A percentile compares a stretch with the other conserved stretches of the same genome.
Conservation (phyloP, 768 basidiomycete species). For the Leccinellum albellum region DNA sequence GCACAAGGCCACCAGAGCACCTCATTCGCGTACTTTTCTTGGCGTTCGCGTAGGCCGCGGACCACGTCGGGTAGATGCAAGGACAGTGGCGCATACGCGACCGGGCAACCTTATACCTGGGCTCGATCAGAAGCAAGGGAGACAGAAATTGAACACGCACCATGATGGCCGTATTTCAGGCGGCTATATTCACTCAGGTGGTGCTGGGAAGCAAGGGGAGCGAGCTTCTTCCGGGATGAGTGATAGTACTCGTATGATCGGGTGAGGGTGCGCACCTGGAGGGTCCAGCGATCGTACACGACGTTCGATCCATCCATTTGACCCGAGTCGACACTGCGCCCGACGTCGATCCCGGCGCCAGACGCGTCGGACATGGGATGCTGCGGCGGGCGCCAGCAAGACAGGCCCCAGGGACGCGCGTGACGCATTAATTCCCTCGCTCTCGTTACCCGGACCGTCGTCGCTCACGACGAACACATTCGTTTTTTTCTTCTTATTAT, state of each 20-base stretch:
- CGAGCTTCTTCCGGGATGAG: constrained; percentile 36
- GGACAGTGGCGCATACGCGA: constrained; percentile 60
- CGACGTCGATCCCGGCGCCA: constrained; percentile 1
- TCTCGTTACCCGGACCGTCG: neutral
- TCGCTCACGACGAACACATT: neutral
- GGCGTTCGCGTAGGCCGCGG: constrained; percentile 48
- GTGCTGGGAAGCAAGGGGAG: constrained; percentile 66
- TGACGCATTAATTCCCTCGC: neutral
- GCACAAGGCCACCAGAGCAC: constrained; percentile 50
- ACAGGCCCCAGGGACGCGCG: neutral
- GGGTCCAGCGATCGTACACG: constrained; percentile 17
- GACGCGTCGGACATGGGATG: constrained; percentile 7
- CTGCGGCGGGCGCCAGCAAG: neutral
- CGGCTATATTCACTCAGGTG: constrained; percentile 69
- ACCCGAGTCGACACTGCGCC: neutral
- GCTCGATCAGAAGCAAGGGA: neutral
- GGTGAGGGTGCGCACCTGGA: constrained; percentile 14
- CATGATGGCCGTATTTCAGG: constrained; percentile 57
- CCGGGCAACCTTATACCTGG: constrained; percentile 46
- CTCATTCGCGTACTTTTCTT: constrained; percentile 36
- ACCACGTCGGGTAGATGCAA: constrained; percentile 58
- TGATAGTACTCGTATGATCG: neutral
- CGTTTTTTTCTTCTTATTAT: neutral
- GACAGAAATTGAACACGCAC: constrained; percentile 7
- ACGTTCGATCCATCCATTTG: neutral